phyloP scores from a whole-genome alignment of 2,329 filamentous ascomycete species.

The Diaporthe amygdali region DNA sequence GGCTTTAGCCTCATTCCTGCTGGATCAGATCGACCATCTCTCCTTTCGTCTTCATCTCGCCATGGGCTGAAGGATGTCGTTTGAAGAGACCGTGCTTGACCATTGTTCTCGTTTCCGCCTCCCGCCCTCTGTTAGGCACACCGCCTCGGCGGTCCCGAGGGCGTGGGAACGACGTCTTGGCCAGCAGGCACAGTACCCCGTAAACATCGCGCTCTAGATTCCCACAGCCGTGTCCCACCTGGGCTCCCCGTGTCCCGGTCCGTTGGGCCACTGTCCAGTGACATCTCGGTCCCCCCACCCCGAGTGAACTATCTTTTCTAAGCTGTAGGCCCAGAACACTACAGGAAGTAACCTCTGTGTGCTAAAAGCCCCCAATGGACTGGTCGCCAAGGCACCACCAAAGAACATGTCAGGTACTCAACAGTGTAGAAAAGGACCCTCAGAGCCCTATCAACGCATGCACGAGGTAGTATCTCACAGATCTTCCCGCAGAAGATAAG shows the following conservation, averaged over 20 bases:
- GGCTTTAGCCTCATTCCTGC: background rate
- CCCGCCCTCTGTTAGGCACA: background rate
- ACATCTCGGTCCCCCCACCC: background rate
- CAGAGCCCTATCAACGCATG: background rate
- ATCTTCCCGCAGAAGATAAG: background rate
- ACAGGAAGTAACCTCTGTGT: background rate
- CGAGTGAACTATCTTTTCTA: background rate
- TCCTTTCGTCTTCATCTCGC: background rate
- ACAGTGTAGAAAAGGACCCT: background rate
- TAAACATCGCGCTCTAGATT: background rate
- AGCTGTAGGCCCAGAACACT: background rate
- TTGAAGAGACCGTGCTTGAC: background rate
- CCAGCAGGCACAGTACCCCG: background rate
- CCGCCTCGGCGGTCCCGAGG: constrained; percentile 11
- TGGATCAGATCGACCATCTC: background rate
- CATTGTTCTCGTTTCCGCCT: background rate
- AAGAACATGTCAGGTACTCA: background rate
- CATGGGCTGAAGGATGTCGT: background rate
- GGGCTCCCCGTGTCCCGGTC: background rate
- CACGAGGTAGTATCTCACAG: too few species aligned
- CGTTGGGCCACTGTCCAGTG: background rate
- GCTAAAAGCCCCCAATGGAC: background rate
- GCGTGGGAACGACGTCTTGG: background rate
- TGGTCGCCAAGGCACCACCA: background rate
- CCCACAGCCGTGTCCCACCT: background rate